These are phyloP conservation scores for Penicillium sp. DNA, from an alignment of 2,329 filamentous ascomycete species.

Conservation along the genomic window DNA sequence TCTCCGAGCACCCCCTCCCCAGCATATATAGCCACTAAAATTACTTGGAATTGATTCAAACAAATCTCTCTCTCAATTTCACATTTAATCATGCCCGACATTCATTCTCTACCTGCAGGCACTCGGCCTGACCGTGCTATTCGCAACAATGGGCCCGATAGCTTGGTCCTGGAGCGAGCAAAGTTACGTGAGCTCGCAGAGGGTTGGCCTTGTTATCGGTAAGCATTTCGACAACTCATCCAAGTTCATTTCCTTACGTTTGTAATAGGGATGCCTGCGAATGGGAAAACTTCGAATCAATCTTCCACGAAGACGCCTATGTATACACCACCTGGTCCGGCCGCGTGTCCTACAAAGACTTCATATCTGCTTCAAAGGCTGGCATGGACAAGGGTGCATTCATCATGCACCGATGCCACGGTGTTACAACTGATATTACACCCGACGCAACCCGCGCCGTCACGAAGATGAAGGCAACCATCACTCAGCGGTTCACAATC, in stretches of 20 bases:
- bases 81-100: conserved; percentile 30
- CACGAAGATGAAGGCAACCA: conserved; percentile 53
- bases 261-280: conserved; percentile 48
- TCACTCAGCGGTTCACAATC: conserved; percentile 49
- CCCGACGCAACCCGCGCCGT: conserved; percentile 42
- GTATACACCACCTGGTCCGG: conserved; percentile 55
- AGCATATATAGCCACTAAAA: not conserved
- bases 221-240: not conserved
- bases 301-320: conserved; percentile 50
- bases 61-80: not conserved
- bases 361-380: conserved; percentile 51
- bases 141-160: conserved; percentile 50
- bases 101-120: conserved; percentile 38
- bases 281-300: conserved; percentile 53
- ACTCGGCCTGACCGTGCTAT: conserved; percentile 40
- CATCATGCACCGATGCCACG: conserved; percentile 56
- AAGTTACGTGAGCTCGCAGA: conserved; percentile 52
- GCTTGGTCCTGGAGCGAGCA: conserved; percentile 45
- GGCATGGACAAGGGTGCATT: conserved; percentile 54
- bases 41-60: not conserved
- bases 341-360: conserved; percentile 41
- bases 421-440: conserved; percentile 45
- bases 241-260: not conserved
- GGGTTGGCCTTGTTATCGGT: conserved; percentile 52
- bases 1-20: not conserved